Base-by-base conservation (phyloP, 2,329 filamentous ascomycete genomes). In the Raffaelea deltoideospora region DNA sequence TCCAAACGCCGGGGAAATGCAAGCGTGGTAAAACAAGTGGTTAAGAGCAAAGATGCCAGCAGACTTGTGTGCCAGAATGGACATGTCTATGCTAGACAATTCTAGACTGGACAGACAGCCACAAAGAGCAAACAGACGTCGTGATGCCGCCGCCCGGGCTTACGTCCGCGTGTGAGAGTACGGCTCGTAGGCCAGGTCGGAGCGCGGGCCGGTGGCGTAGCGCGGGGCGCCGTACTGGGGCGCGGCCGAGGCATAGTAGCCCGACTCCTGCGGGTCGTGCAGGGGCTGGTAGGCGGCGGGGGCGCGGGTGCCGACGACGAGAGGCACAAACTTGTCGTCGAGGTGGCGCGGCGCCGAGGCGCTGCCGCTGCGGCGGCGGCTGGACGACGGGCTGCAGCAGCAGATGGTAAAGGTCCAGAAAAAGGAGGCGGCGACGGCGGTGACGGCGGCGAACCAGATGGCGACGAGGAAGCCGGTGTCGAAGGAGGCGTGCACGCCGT, bases 321-420 rank as follows among this genome's bases (percentile, higher is more conserved):
- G n/a, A n/a, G 61, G 56, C 10, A 65, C 48, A 33, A 64, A 56
- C 61, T 74, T 72, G 61, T 74, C 69, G 53, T 50, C 53, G 41
- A 66, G 61, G 36, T 38, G 26, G 28, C n/a, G 37, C 10, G 47
- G 47, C 37, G 47, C 43, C 33, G 49, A 34, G 38, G 46, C 43
- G 31, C 45, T 39, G 38, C 46, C 41, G 30, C 45, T 52, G 43
- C 43, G 37, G 44, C 53, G 48, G 33, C 49, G 42, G 43, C 54
- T 55, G 48, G 53, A 56, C 45, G 84, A 83, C 48, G 63, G 59
- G 39, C 71, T 76, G 67, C 87, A 94, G 74, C 87, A 96, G 78
- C 88, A 96, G 50, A 81, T 72, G 57, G 77, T 84, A 56, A 92
- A 74, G 52, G 87, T 63, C 88, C 90, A 96, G 78, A 96, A 95